phyloP scores from a whole-genome alignment of 306 rosid genomes.

The Cucumis hystrix region DNA sequence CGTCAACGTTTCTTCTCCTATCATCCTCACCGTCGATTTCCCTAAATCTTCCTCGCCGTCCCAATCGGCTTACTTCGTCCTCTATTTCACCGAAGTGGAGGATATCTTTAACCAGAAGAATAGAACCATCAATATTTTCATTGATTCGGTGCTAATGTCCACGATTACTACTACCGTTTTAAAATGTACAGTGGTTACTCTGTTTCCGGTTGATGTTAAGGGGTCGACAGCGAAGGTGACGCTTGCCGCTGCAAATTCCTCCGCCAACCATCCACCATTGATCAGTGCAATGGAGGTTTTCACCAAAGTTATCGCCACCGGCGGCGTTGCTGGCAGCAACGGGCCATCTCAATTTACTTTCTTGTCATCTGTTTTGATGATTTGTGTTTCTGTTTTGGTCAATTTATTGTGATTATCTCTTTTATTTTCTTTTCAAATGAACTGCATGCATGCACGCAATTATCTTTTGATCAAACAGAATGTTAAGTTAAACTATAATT shows the following conservation, averaged over 20 bases:
- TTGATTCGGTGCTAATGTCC: neutral
- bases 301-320: neutral
- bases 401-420: neutral
- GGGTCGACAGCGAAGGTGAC: neutral
- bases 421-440: too few species aligned
- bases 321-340: neutral
- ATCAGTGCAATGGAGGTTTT: conserved; percentile 4
- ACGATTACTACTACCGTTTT: neutral
- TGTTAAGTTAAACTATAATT: too few species aligned
- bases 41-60: neutral
- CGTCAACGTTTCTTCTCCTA: neutral
- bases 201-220: neutral
- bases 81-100: neutral
- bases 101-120: neutral
- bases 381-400: neutral
- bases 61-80: neutral
- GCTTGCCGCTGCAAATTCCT: neutral
- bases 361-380: neutral
- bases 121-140: neutral
- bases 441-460: neutral
- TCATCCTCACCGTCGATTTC: neutral
- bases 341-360: neutral
- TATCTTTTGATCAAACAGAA: neutral
- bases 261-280: neutral
- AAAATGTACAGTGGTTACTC: neutral